Percentiles rank a stretch among this genome's conserved stretches.
phyloP scores from a whole-genome alignment of 352 stramenopile species.

The Phytophthora pseudosyringae region DNA sequence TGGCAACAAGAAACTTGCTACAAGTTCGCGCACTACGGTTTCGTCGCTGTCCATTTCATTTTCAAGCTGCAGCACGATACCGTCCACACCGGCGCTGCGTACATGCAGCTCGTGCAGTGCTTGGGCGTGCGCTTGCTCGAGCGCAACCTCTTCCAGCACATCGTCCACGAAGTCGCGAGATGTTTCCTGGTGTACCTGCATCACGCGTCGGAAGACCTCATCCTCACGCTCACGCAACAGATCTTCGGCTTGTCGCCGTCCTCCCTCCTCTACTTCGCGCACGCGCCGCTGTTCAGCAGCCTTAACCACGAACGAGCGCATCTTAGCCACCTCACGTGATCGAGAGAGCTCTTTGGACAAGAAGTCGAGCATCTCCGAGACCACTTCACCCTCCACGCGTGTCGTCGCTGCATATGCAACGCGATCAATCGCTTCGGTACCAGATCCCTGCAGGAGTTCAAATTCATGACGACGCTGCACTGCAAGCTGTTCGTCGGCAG shows the following conservation, averaged over 20 bases:
- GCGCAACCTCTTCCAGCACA: constrained; percentile 62
- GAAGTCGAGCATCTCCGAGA: constrained; percentile 90
- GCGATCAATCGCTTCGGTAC: constrained; percentile 47
- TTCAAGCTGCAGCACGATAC: constrained; percentile 66
- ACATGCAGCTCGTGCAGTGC: constrained; percentile 67
- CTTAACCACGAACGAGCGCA: constrained; percentile 74
- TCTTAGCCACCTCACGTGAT: constrained; percentile 75
- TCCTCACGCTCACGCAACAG: constrained; percentile 82
- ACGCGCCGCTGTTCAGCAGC: constrained; percentile 72
- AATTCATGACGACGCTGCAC: constrained; percentile 25
- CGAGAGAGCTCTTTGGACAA: constrained; percentile 90
- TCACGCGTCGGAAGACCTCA: constrained; percentile 79
- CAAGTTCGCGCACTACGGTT: constrained; percentile 75
- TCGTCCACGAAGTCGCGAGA: constrained; percentile 74
- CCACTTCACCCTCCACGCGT: constrained; percentile 87
- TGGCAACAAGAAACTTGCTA: constrained; percentile 83
- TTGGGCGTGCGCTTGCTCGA: constrained; percentile 50
- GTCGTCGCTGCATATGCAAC: constrained; percentile 59
- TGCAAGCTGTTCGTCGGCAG: constrained; percentile 56
- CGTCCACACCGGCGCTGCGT: constrained; percentile 43
- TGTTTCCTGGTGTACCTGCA: constrained; percentile 84
- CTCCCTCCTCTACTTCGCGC: constrained; percentile 88
- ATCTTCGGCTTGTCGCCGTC: constrained; percentile 88
- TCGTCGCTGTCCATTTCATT: constrained; percentile 53
- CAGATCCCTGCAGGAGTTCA: constrained; percentile 17